Evolutionary conservation across 768 basidiomycete species (phyloP).

Genomic region (Agaricus bisporus): DNA sequence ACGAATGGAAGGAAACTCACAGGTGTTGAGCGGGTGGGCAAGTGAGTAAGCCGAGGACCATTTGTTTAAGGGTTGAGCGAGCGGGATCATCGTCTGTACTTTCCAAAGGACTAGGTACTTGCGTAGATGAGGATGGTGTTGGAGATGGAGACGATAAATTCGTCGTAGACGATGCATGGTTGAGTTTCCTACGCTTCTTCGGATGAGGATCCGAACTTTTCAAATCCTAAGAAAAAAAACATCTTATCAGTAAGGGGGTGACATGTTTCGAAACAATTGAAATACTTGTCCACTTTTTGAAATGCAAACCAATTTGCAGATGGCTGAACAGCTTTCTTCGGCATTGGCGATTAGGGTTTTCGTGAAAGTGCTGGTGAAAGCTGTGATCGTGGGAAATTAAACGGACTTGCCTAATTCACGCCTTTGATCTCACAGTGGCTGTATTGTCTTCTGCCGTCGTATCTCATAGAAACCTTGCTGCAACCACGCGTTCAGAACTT

Average conservation of each 20-base stretch:
- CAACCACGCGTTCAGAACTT: too few species aligned
- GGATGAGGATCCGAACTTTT: not conserved
- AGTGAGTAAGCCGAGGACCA: slow-evolving; percentile 44
- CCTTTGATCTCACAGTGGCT: not conserved
- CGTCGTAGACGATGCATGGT: slow-evolving; percentile 4
- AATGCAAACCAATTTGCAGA: slow-evolving; percentile 59
- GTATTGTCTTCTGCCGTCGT: not conserved
- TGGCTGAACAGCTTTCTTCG: slow-evolving; percentile 13
- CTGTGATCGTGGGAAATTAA: slow-evolving; percentile 7
- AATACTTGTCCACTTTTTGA: slow-evolving; percentile 36
- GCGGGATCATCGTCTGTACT: not conserved
- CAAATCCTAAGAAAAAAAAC: slow-evolving; percentile 10
- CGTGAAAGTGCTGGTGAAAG: not conserved
- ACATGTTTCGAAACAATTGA: not conserved
- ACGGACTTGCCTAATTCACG: not conserved
- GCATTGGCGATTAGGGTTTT: not conserved
- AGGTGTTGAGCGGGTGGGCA: slow-evolving; percentile 33
- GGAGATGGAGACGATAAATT: not conserved
- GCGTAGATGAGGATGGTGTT: not conserved
- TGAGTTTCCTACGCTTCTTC: slow-evolving; percentile 10
- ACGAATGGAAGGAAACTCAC: slow-evolving; percentile 28
- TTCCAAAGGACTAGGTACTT: not conserved
- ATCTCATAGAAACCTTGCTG: not conserved
- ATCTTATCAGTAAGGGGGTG: not conserved
- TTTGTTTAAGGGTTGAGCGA: slow-evolving; percentile 31